Conservation (phyloP, 2,329 filamentous ascomycete genomes). For the Chaetomiaceae sp. region DNA sequence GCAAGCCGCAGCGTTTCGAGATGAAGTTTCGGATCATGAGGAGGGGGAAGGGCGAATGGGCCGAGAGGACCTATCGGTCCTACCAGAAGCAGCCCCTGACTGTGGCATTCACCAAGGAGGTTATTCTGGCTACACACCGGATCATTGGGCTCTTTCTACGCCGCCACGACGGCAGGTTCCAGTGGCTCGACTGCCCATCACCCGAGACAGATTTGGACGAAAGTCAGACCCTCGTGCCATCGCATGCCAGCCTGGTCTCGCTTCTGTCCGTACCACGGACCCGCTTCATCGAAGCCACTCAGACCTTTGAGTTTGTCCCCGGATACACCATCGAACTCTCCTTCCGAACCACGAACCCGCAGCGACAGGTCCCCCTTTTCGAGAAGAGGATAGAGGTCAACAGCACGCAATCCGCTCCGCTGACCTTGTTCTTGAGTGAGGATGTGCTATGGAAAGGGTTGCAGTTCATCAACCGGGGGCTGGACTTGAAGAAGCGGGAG, state of each 20-base stretch:
- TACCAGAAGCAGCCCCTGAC: constrained; percentile 47
- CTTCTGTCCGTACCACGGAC: constrained; percentile 44
- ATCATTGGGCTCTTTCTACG: constrained; percentile 49
- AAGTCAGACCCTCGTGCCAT: constrained; percentile 39
- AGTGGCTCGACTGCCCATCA: constrained; percentile 43
- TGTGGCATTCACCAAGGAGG: constrained; percentile 41
- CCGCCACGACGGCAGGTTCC: constrained; percentile 47
- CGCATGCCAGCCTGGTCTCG: constrained; percentile 40
- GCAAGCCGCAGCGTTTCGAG: constrained; percentile 46
- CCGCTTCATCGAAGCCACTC: constrained; percentile 41
- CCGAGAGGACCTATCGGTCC: constrained; percentile 44
- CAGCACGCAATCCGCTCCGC: constrained; percentile 45
- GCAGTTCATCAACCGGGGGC: constrained; percentile 38
- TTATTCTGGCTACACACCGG: constrained; percentile 46
- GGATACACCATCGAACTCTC: constrained; percentile 47
- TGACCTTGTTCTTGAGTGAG: constrained; percentile 44
- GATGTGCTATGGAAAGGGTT: constrained; percentile 44
- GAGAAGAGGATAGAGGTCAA: constrained; percentile 40
- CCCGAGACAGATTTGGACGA: constrained; percentile 35
- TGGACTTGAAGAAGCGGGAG: constrained; percentile 39
- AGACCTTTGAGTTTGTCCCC: constrained; percentile 43
- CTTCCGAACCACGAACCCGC: constrained; percentile 40
- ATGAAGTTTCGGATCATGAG: constrained; percentile 44
- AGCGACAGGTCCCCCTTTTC: constrained; percentile 34
- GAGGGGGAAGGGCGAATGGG: constrained; percentile 38